A percentile compares a stretch with the other conserved stretches of the same genome.
Evolutionary conservation across 805 yeast species (phyloP).

Genomic region (Metschnikowia lochheadii): DNA sequence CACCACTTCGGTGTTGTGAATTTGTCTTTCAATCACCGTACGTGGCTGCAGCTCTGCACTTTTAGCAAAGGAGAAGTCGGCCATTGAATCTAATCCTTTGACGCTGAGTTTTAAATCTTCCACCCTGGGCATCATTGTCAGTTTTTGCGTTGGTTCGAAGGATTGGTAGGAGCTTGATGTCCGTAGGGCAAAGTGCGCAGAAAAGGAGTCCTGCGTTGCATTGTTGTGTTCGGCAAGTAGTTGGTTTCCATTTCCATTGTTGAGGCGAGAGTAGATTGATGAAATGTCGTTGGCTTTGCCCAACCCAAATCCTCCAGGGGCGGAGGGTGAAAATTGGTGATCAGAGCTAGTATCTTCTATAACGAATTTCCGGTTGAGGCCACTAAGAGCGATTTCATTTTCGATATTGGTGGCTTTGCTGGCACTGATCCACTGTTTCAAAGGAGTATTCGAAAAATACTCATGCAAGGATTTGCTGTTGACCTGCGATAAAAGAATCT

Average conservation of each 20-base stretch:
- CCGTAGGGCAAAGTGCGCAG: not conserved
- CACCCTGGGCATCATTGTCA: constrained; percentile 13
- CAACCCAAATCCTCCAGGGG: constrained; percentile 24
- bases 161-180: not conserved
- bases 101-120: constrained; percentile 15
- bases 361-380: not conserved
- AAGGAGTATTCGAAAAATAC: constrained; percentile 24
- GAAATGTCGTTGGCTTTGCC: constrained; percentile 41
- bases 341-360: constrained; percentile 1
- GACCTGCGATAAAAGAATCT: constrained; percentile 7
- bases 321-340: constrained; percentile 4
- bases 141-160: constrained; percentile 1
- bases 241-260: constrained; percentile 8
- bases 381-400: constrained; percentile 1
- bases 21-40: constrained; percentile 30
- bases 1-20: constrained; percentile 29
- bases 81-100: constrained; percentile 6
- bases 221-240: constrained; percentile 13
- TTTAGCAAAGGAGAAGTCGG: constrained; percentile 3
- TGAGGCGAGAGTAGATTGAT: constrained; percentile 36
- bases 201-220: constrained; percentile 10
- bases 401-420: not conserved
- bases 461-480: constrained; percentile 22
- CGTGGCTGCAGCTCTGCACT: constrained; percentile 15
- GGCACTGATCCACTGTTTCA: constrained; percentile 27